Percentiles rank a stretch among this genome's conserved stretches.
These are phyloP conservation scores for Trifolium fragiferum DNA, from an alignment of 306 rosid genomes.

Conservation along the genomic window DNA sequence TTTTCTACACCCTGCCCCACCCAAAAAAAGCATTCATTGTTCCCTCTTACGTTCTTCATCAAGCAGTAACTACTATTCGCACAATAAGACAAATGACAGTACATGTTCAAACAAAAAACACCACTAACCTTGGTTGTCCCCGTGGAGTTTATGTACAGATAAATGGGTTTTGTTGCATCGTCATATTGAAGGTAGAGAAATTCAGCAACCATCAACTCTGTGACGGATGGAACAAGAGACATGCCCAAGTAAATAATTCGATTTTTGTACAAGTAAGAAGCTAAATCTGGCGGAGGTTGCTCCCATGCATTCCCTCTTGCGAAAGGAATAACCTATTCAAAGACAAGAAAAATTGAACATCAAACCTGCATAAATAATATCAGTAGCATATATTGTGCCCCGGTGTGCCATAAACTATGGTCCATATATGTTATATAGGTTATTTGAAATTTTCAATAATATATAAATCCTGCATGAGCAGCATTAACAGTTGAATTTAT, in stretches of 20 bases:
- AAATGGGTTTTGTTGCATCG: constrained; percentile 79
- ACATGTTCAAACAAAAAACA: constrained; percentile 26
- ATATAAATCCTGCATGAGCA: constrained; percentile 8
- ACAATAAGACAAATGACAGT: constrained; percentile 1
- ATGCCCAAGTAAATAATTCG: constrained; percentile 94
- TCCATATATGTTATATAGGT: not conserved
- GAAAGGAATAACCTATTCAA: constrained; percentile 88
- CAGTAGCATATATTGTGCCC: not conserved
- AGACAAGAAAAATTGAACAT: constrained; percentile 22
- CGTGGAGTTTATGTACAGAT: constrained; percentile 90
- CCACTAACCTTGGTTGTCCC: constrained; percentile 85
- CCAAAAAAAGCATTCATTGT: not conserved
- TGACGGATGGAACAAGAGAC: constrained; percentile 92
- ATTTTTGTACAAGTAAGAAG: constrained; percentile 89
- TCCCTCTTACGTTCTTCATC: constrained; percentile 27
- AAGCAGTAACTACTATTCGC: constrained; percentile 5
- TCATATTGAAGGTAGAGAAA: constrained; percentile 91
- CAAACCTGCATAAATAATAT: constrained; percentile 36
- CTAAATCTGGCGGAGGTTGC: constrained; percentile 96
- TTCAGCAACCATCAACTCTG: constrained; percentile 91
- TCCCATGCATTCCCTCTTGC: constrained; percentile 87
- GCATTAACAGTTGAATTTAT: not conserved
- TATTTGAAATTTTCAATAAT: constrained; percentile 13
- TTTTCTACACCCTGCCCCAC: not conserved
- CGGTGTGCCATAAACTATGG: constrained; percentile 24